Percentiles rank a stretch among this genome's conserved stretches.
Conservation (phyloP, 2,329 filamentous ascomycete species). For the Fusarium burgessii region DNA sequence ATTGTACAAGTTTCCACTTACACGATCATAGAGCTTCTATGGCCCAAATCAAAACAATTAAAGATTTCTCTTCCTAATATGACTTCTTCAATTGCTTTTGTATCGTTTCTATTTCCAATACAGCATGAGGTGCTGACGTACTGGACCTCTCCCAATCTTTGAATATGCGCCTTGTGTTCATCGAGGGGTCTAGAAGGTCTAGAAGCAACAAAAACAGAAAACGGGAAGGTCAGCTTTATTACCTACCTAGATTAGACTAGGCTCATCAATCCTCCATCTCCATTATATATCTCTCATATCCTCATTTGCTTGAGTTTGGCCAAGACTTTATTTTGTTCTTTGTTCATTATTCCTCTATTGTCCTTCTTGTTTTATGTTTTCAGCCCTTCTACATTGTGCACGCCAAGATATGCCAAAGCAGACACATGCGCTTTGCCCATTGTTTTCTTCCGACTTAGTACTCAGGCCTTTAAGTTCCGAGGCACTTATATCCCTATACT, state of each 20-base stretch:
- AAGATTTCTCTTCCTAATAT: not conserved
- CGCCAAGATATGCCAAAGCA: not conserved
- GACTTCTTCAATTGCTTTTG: not conserved
- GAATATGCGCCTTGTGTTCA: not conserved
- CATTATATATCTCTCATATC: not conserved
- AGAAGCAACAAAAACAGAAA: not conserved
- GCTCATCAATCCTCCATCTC: not conserved
- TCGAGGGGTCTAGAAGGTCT: not conserved
- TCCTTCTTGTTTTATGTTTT: not conserved
- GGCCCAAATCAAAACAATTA: not conserved
- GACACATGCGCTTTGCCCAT: not conserved
- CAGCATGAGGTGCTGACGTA: not conserved
- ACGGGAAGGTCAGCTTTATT: not conserved
- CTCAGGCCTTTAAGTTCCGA: not conserved
- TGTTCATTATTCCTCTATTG: not conserved
- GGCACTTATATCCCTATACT: not conserved
- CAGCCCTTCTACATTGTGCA: not conserved
- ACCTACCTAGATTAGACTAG: constrained; percentile 11
- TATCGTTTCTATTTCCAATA: not conserved
- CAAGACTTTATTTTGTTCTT: not conserved
- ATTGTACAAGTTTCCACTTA: not conserved
- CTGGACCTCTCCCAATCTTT: no score
- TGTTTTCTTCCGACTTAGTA: not conserved
- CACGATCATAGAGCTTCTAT: not conserved
- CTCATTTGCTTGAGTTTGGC: not conserved